Evolutionary conservation across 2,329 filamentous ascomycete genomes (phyloP), one percentile per base, ranked within the genome.

Genomic region (Nothophoma quercina): DNA sequence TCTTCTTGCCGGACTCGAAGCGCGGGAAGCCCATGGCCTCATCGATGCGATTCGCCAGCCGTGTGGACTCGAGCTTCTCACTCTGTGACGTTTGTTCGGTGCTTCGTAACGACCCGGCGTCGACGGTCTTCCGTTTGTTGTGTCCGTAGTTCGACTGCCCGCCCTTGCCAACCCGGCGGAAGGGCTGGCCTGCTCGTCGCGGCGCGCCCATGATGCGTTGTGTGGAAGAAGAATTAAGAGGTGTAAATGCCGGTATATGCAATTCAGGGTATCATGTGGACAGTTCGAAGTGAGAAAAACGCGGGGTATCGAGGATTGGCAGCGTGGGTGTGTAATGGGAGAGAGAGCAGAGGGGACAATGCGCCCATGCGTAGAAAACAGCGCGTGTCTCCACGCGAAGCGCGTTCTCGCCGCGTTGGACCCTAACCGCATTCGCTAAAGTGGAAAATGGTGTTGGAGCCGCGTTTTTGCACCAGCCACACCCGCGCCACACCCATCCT

Each of bases 1-100:
- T 89, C 77, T 88, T 91, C 71, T 89, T 86, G 39, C 91, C 95
- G 25, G 90, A 88, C 60, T 99, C 96, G 72, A 93, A 97, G 42
- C 93, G 89, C 26, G 88, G 83, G 74, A 99, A 99, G 45, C 95
- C 96, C 87, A 98, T 95, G 57, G 85, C 83, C 78, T 98, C 95
- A 78, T 99, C 96, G 71, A 99, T 97, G 67, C 83, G 85, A 77
- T 96, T 86, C 25, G 91, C 91, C 43, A 96, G 84, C 49, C 87
- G 86, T 38, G 87, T 88, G 29, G 91, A 88, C 77, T 99, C 93
- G 77, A 91, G 86, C 75, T 91, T 96, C 76, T 99, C 95, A 81
- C 96, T 91, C 67, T 91, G 87, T 7, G 93, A 96, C 1, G 92
- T 98, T 44, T 85, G 88, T 79, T 99, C 96, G 47, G 86, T 87